Evolutionary conservation across 352 stramenopile genomes (phyloP), one percentile per base, ranked within the genome.

Genomic region (Chrysophaeum taylorii): DNA sequence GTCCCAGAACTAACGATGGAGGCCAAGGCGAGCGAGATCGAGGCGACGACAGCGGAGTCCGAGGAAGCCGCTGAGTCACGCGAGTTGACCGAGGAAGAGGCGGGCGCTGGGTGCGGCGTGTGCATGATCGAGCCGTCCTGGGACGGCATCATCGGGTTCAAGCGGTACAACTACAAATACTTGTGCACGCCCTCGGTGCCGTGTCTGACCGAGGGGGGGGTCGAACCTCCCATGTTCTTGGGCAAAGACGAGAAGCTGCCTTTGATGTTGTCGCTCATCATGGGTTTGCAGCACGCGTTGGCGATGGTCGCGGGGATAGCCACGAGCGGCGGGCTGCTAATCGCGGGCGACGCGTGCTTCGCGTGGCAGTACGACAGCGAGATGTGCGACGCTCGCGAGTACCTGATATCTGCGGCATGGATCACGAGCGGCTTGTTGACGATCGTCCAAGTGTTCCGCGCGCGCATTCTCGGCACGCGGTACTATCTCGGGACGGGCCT

Each of bases 221-320:
- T 41, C 18, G 52, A 71, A 33, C 71, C 71, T 29, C 66, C 71
- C n/a, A 60, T 60, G 5, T 76, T 76, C 38, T 64, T 76, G 38
- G 45, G 4, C 21, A 57, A 69, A 76, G 80, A 87, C 71, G 81
- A 87, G 45, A 41, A 70, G 16, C 69, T 85, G 37, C 79, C 80
- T 14, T 69, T 84, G 12, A 57, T 85, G 0, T 48, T 87, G 14
- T 72, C 81, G 23, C 63, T 81, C 23, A 27, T 85, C 33, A 87
- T 87, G 81, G 81, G 81, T 21, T 57, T 83, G 14, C 78, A 87
- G 68, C 81, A 87, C 66, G 79, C 78, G 9, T 79, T 87, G 53
- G 80, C 80, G 2, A 87, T 87, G 81, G 79, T 87, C 1, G 81
- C 79, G 43, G 81, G 81, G 41, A 70, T 87, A 27, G 83, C 84